These are phyloP conservation scores for Epichloe bromicola DNA, from an alignment of 2,329 filamentous ascomycete genomes.

Conservation along the genomic window DNA sequence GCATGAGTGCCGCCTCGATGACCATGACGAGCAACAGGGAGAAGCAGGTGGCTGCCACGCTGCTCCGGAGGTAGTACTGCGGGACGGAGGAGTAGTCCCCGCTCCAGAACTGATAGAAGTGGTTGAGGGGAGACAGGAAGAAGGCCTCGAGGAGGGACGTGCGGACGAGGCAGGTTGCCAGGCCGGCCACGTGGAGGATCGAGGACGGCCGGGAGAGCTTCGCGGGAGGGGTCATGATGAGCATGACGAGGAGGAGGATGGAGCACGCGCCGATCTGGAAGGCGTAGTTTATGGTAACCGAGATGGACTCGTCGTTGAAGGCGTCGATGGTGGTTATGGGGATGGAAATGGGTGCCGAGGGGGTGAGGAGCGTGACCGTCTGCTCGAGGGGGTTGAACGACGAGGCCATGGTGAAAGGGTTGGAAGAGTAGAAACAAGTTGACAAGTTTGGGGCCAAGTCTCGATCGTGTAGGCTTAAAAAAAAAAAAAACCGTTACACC, in stretches of 20 bases:
- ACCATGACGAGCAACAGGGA: conserved; percentile 31
- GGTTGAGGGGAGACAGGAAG: conserved; percentile 45
- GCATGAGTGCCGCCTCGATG: conserved; percentile 32
- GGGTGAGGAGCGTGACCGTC: conserved; percentile 20
- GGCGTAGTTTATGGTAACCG: conserved; percentile 49
- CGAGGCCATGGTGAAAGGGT: neutral
- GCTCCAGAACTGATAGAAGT: conserved; percentile 47
- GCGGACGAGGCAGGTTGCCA: conserved; percentile 49
- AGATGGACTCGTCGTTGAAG: conserved; percentile 19
- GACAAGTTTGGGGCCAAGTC: no score
- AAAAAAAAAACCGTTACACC: neutral
- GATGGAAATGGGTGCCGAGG: conserved; percentile 17
- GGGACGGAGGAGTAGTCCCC: conserved; percentile 40
- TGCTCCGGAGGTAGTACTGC: conserved; percentile 20
- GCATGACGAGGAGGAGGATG: conserved; percentile 50
- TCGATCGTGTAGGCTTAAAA: neutral
- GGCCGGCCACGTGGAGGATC: conserved; percentile 47
- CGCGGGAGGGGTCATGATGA: conserved; percentile 51
- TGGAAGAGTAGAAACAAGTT: no score
- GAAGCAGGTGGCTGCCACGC: conserved; percentile 27
- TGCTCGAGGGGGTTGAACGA: conserved; percentile 24
- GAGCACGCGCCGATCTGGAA: conserved; percentile 56
- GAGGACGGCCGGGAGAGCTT: conserved; percentile 55
- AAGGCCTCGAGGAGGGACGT: conserved; percentile 43
- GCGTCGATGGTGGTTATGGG: conserved; percentile 21